phyloP scores from a whole-genome alignment of 148 eudicot species.

The Pharnaceum exiguum region DNA sequence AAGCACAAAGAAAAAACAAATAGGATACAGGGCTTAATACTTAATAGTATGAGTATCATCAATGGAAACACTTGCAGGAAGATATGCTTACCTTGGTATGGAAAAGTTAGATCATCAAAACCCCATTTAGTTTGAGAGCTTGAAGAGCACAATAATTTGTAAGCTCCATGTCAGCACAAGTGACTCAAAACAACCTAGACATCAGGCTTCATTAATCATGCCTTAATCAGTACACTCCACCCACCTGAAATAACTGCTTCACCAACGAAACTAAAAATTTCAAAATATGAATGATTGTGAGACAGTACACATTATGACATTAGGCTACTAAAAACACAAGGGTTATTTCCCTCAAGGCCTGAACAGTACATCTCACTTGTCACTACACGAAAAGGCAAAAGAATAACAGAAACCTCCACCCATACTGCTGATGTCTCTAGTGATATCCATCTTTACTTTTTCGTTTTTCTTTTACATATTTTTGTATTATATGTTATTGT shows the following conservation, averaged over 20 bases:
- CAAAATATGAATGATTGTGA: too few species aligned
- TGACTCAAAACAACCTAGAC: neutral
- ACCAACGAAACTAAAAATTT: neutral
- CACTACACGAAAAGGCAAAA: neutral
- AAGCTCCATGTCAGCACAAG: neutral
- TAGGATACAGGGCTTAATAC: neutral
- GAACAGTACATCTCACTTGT: neutral
- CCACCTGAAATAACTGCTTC: neutral
- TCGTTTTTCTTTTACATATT: too few species aligned
- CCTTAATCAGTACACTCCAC: neutral
- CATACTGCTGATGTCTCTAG: too few species aligned
- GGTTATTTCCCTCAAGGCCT: neutral
- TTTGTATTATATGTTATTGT: too few species aligned
- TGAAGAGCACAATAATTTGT: neutral
- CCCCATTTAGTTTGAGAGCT: slow-evolving; percentile 4
- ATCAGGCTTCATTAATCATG: neutral
- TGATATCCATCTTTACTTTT: too few species aligned
- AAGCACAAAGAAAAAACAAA: neutral
- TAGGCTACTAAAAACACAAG: neutral
- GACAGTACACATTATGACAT: too few species aligned
- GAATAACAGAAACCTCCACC: too few species aligned
- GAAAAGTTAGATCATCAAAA: neutral
- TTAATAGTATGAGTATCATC: neutral
- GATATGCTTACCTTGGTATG: slow-evolving; percentile 8
- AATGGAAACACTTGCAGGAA: neutral